Percentiles rank a stretch among this genome's conserved stretches.
Conservation (phyloP, 2,329 filamentous ascomycete species). For the Byssoonygena ceratinophila region DNA sequence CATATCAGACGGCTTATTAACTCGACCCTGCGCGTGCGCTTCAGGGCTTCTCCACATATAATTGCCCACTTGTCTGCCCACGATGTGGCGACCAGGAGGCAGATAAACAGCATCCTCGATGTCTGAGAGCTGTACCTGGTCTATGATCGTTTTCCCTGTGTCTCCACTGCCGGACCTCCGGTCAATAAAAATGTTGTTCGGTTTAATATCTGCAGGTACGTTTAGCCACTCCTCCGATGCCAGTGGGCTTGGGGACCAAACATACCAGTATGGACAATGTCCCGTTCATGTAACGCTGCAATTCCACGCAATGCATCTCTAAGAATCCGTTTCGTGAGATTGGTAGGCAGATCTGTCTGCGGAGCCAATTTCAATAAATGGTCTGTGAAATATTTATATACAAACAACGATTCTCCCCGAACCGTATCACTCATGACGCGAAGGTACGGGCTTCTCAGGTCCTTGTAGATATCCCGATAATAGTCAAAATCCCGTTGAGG, state of each 20-base stretch:
- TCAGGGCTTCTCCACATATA: slow-evolving; percentile 30
- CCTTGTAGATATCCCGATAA: slow-evolving; percentile 6
- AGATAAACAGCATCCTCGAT: slow-evolving; percentile 20
- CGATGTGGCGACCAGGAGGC: slow-evolving; percentile 16
- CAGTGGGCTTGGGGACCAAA: background rate
- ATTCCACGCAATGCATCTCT: slow-evolving; percentile 34
- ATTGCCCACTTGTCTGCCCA: slow-evolving; percentile 22
- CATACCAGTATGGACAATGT: slow-evolving; percentile 28
- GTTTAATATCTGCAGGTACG: slow-evolving; percentile 28
- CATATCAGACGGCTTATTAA: slow-evolving; percentile 27
- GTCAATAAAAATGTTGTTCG: slow-evolving; percentile 29
- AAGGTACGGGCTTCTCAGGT: slow-evolving; percentile 10
- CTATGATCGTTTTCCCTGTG: slow-evolving; percentile 14
- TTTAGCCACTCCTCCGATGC: background rate
- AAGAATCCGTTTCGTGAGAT: slow-evolving; percentile 34
- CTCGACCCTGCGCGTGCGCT: slow-evolving; percentile 21
- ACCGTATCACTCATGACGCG: slow-evolving; percentile 35
- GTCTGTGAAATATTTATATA: slow-evolving; percentile 37
- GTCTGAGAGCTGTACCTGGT: slow-evolving; percentile 22
- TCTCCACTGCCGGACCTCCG: slow-evolving; percentile 19
- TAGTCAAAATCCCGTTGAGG: slow-evolving; percentile 5
- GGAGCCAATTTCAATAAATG: slow-evolving; percentile 34
- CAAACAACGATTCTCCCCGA: slow-evolving; percentile 38
- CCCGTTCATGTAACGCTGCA: slow-evolving; percentile 28
- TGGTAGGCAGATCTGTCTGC: slow-evolving; percentile 32